Percentiles rank a stretch among this genome's conserved stretches.
Conservation (phyloP, 2,329 filamentous ascomycete species). For the Nannizziopsis barbatae region DNA sequence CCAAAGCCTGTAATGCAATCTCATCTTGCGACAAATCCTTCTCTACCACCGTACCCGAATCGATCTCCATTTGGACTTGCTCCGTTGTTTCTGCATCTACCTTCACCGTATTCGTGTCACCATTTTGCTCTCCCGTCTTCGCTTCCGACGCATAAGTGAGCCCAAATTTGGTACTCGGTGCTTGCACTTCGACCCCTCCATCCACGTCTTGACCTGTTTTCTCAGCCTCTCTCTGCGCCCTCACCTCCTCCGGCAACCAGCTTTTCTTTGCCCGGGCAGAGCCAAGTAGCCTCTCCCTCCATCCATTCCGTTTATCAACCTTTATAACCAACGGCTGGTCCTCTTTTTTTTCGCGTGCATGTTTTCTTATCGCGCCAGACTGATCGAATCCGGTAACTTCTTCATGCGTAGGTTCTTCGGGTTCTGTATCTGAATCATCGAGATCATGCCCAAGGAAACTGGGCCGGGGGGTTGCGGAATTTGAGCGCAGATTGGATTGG, state of each 20-base stretch:
- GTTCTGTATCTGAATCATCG: conserved; percentile 40
- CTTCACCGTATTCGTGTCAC: conserved; percentile 22
- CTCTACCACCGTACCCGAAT: conserved; percentile 12
- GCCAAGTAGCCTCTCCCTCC: conserved; percentile 35
- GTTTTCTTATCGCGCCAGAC: conserved; percentile 27
- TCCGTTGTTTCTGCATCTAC: conserved; percentile 21
- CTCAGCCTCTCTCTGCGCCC: conserved; percentile 37
- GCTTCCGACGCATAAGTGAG: conserved; percentile 38
- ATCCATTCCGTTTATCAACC: conserved; percentile 76
- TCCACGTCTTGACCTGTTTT: conserved; percentile 25
- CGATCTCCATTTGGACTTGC: conserved; percentile 22
- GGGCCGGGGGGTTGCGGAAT: conserved; percentile 5
- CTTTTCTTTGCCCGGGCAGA: conserved; percentile 49
- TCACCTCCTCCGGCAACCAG: conserved; percentile 47
- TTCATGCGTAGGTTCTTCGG: conserved; percentile 28
- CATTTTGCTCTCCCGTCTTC: conserved; percentile 18
- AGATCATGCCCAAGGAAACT: conserved; percentile 44
- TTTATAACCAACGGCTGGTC: conserved; percentile 61
- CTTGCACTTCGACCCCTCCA: conserved; percentile 38
- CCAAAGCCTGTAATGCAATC: conserved; percentile 54
- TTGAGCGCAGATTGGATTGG: neutral
- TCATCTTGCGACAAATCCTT: conserved; percentile 47
- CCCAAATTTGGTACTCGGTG: conserved; percentile 43
- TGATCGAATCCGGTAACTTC: conserved; percentile 46
- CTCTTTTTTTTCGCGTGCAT: conserved; percentile 33